Evolutionary conservation across 345 rosid genomes (phyloP).

Genomic region (Excoecaria agallocha): DNA sequence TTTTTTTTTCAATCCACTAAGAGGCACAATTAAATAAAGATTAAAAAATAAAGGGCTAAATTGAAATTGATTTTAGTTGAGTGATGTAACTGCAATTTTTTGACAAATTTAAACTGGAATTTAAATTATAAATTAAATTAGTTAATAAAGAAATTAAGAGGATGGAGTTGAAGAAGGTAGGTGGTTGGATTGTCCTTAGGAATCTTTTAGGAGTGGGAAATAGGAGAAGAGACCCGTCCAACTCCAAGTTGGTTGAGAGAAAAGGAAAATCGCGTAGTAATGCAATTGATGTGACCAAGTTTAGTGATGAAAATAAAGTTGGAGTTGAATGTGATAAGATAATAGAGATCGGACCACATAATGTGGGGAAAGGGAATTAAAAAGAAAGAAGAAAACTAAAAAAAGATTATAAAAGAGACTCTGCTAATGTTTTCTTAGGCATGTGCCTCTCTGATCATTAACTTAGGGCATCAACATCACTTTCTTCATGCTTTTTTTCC

Average conservation of each 20-base stretch:
- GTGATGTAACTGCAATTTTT: too few species aligned
- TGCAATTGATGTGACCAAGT: constrained; percentile 48
- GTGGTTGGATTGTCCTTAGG: constrained; percentile 36
- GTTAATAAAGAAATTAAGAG: background rate
- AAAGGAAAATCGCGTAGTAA: constrained; percentile 7
- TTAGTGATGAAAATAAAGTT: constrained; percentile 33
- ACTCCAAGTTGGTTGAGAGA: constrained; percentile 31
- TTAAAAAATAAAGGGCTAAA: too few species aligned
- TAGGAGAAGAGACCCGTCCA: constrained; percentile 19
- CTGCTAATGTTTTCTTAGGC: constrained; percentile 42
- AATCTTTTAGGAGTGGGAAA: constrained; percentile 46
- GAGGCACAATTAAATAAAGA: too few species aligned
- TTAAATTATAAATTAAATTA: too few species aligned
- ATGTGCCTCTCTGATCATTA: constrained; percentile 58
- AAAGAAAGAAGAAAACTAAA: background rate
- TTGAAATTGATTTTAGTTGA: too few species aligned
- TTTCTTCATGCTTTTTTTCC: constrained; percentile 36
- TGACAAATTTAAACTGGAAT: too few species aligned
- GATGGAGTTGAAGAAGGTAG: constrained; percentile 43
- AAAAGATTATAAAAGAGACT: constrained; percentile 15
- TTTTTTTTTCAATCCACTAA: too few species aligned
- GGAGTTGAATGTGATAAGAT: constrained; percentile 38
- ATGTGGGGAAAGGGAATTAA: constrained; percentile 19
- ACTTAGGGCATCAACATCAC: constrained; percentile 44
- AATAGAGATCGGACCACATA: constrained; percentile 42